Percentiles rank a stretch among this genome's conserved stretches.
Evolutionary conservation across 306 rosid species (phyloP).

Genomic region (Hippophae tibetana): DNA sequence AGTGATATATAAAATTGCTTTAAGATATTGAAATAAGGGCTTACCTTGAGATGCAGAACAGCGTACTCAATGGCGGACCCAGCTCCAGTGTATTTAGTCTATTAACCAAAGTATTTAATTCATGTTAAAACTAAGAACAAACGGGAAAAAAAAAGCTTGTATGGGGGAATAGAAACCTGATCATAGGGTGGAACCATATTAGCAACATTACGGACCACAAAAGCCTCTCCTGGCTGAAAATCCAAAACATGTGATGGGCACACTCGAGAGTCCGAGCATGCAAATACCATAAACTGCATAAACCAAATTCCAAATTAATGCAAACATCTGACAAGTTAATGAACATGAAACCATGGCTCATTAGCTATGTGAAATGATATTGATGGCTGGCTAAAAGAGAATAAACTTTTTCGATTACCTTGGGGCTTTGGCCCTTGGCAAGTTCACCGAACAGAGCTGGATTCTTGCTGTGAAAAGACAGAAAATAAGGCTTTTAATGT

Average conservation of each 20-base stretch:
- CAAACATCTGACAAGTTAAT: neutral
- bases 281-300: conserved; percentile 52
- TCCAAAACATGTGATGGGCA: conserved; percentile 39
- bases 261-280: conserved; percentile 75
- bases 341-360: neutral
- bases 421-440: conserved; percentile 89
- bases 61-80: conserved; percentile 64
- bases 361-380: too few relatives aligned
- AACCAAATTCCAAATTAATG: neutral
- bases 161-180: conserved; percentile 26
- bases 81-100: conserved; percentile 44
- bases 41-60: conserved; percentile 32
- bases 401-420: conserved; percentile 26
- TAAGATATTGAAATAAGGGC: neutral
- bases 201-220: conserved; percentile 57
- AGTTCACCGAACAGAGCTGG: conserved; percentile 82
- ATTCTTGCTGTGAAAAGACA: conserved; percentile 37
- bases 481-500: neutral
- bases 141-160: neutral
- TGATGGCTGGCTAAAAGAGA: neutral
- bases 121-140: too few relatives aligned
- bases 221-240: conserved; percentile 65
- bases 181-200: conserved; percentile 54
- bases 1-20: neutral
- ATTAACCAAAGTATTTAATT: conserved; percentile 1